Percentiles rank a stretch among this genome's conserved stretches.
Evolutionary conservation across 202 grass and related monocot species (phyloP).

Genomic region (Carex sylvatica): DNA sequence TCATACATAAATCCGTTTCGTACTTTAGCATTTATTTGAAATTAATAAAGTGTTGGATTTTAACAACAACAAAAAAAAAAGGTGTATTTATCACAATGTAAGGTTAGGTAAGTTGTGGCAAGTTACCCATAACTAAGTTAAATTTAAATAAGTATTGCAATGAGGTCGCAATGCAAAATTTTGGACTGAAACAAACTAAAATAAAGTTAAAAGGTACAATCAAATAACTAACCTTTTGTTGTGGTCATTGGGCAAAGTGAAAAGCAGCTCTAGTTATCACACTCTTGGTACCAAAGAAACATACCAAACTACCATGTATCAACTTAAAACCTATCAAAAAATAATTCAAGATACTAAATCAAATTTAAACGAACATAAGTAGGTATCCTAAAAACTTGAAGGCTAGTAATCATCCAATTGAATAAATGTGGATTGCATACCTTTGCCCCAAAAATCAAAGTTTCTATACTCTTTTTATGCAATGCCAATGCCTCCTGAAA

Average conservation of each 20-base stretch:
- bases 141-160: not conserved
- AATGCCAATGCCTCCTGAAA: constrained; percentile 20
- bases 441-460: not conserved
- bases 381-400: not conserved
- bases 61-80: constrained; percentile 5
- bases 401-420: not conserved
- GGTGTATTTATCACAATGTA: not conserved
- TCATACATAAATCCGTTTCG: not conserved
- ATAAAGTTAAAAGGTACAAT: not conserved
- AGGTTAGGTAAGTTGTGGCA: not conserved
- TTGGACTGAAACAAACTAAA: not conserved
- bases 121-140: not conserved
- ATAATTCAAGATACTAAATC: not conserved
- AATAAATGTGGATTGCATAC: constrained; percentile 19
- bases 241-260: not conserved
- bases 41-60: not conserved
- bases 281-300: not conserved
- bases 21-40: not conserved
- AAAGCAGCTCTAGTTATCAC: not conserved
- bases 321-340: not conserved
- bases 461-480: not conserved
- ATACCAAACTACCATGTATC: not conserved
- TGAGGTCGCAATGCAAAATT: not conserved
- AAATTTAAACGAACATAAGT: not conserved
- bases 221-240: constrained; percentile 15